Conservation (phyloP, 2,329 filamentous ascomycete species). For the Claviceps fusiformis region DNA sequence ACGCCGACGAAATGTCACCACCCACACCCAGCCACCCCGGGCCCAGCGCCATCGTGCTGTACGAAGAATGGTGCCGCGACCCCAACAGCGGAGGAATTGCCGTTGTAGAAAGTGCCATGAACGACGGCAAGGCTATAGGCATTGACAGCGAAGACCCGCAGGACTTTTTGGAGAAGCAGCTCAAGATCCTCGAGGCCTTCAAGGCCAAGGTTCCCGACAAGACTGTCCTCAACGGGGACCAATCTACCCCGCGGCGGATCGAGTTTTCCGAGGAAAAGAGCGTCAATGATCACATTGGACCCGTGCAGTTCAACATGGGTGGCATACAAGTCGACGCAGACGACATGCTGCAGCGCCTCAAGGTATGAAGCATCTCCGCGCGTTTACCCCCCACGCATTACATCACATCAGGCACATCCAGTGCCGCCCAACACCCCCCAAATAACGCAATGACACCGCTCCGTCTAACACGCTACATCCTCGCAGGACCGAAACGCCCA, state of each 20-base stretch:
- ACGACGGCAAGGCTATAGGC: constrained; percentile 19
- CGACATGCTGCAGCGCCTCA: constrained; percentile 77
- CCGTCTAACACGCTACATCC: neutral
- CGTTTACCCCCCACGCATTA: too few species aligned
- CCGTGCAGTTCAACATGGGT: constrained; percentile 95
- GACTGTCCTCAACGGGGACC: constrained; percentile 12
- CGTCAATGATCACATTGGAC: constrained; percentile 72
- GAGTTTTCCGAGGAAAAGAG: constrained; percentile 30
- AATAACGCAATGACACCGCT: neutral
- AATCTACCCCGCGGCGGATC: constrained; percentile 12
- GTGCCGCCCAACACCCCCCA: neutral
- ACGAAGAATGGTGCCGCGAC: constrained; percentile 68
- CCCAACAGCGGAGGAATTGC: constrained; percentile 47
- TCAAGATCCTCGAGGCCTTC: constrained; percentile 57
- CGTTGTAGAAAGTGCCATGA: constrained; percentile 26
- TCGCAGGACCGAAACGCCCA: constrained; percentile 43
- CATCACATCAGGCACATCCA: neutral
- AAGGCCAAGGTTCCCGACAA: constrained; percentile 42
- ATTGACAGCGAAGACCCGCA: constrained; percentile 51
- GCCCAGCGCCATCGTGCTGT: constrained; percentile 51
- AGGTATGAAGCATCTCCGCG: constrained; percentile 41
- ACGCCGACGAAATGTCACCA: constrained; percentile 9
- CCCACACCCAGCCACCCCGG: neutral
- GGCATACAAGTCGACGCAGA: constrained; percentile 93
- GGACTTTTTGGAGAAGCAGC: constrained; percentile 60